Evolutionary conservation across 1,139 yeast species (phyloP), one percentile per base, ranked within the genome.

Genomic region (Hansenula lynferdii): DNA sequence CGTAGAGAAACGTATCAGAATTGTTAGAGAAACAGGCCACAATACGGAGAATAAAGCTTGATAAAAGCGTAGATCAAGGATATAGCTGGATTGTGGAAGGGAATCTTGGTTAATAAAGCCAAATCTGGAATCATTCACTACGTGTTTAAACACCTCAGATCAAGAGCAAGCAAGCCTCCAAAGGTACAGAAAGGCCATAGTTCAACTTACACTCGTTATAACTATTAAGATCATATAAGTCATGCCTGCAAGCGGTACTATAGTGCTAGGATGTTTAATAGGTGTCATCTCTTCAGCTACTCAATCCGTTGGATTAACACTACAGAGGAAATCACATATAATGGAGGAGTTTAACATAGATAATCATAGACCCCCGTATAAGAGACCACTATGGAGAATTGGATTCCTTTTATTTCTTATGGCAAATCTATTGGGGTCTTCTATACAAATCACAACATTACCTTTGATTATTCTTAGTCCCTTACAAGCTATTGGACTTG

Each of bases 391-490:
- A 56, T 87, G 96, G 96, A 69, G 85, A 32, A 45, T 74, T 24
- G 97, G 97, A 3, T 76, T 89, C 42, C 50, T 70, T 14, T 58
- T 89, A 37, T 89, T 89, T 58, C 70, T 89, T 26, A 54, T 75
- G 10, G 81, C 96, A 35, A 89, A 87, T 50, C 65, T 89, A 2
- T 65, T 87, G 36, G 96, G 97, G 1, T 83, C 94, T 4, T 69
- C 85, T 24, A 83, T 87, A 26, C 96, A 89, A 60, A 80, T 89
- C 31, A 77, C 94, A 2, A 84, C 96, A 1, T 66, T 89, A 31
- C 96, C 96, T 0, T 66, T 89, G 44, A 83, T 87, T 35, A 73
- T 89, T 3, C 60, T 87, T 40, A 80, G 90, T 26, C 96, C 96
- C 0, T 62, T 89, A 36, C 96, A 89, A 58, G 89, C 95, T 24